phyloP scores from a whole-genome alignment of 139 green algal species.

The Chlamydomonas urium region DNA sequence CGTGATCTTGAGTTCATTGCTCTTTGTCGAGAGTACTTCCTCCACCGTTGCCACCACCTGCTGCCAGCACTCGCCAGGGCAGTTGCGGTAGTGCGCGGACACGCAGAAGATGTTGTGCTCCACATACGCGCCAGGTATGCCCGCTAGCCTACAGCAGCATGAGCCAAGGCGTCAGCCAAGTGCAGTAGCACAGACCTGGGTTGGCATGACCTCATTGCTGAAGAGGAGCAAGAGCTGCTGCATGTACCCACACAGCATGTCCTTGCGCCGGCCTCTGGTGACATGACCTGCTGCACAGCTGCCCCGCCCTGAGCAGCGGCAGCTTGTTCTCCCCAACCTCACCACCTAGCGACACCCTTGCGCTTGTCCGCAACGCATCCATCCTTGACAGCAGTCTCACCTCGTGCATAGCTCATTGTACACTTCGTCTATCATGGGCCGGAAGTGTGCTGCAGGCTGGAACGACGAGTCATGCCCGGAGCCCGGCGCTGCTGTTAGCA shows the following conservation, averaged over 20 bases:
- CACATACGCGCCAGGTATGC: slow-evolving; percentile 74
- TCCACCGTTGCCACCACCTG: slow-evolving; percentile 59
- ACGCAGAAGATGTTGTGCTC: slow-evolving; percentile 99
- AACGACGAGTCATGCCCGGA: slow-evolving; percentile 33
- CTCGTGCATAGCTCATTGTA: slow-evolving; percentile 45
- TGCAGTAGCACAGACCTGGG: too few relatives aligned
- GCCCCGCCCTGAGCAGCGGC: too few relatives aligned
- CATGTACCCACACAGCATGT: too few relatives aligned
- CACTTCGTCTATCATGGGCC: slow-evolving; percentile 76
- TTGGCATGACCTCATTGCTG: too few relatives aligned
- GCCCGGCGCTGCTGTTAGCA: background rate
- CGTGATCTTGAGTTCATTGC: slow-evolving; percentile 65
- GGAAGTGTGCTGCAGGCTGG: slow-evolving; percentile 80
- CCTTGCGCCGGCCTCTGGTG: too few relatives aligned
- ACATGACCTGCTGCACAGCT: too few relatives aligned
- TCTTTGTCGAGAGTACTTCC: slow-evolving; percentile 9
- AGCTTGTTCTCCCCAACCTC: too few relatives aligned
- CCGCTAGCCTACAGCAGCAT: slow-evolving; percentile 40
- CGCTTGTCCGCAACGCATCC: too few relatives aligned
- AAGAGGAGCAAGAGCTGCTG: too few relatives aligned
- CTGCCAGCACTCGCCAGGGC: slow-evolving; percentile 51
- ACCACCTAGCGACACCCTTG: too few relatives aligned
- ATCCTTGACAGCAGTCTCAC: too few relatives aligned
- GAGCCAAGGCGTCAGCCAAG: background rate
- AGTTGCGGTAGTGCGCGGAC: slow-evolving; percentile 92